Percentiles rank a stretch among this genome's conserved stretches.
These are phyloP conservation scores for Podospora sp. DNA, from an alignment of 495 filamentous ascomycete genomes.

Conservation along the genomic window DNA sequence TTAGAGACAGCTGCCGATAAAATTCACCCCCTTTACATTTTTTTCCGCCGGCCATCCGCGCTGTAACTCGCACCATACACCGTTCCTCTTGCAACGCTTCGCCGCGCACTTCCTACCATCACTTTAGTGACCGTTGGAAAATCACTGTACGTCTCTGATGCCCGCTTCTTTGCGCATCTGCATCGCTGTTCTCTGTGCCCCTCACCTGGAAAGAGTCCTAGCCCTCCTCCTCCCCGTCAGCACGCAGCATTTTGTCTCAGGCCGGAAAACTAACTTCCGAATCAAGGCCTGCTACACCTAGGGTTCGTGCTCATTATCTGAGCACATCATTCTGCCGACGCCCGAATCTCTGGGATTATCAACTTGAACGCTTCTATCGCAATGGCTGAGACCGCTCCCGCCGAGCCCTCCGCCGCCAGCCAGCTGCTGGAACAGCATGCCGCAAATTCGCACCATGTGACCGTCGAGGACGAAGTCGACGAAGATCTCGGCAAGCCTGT, in stretches of 20 bases:
- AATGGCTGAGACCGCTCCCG: conserved; percentile 39
- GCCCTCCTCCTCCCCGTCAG: background rate
- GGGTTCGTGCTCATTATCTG: conserved; percentile 6
- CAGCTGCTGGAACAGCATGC: conserved; percentile 79
- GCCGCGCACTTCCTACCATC: background rate
- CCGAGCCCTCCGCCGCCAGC: conserved; percentile 64
- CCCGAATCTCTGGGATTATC: conserved; percentile 12
- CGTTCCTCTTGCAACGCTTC: background rate
- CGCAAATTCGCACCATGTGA: conserved; percentile 61
- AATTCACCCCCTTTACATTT: conserved; percentile 3
- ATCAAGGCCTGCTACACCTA: background rate
- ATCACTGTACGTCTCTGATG: background rate
- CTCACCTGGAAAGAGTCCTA: background rate
- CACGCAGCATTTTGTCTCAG: background rate
- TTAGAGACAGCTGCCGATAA: conserved; percentile 8
- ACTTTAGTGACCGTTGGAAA: background rate
- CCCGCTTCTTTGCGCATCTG: background rate
- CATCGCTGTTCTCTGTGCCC: background rate
- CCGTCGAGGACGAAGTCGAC: conserved; percentile 78
- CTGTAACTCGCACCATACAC: background rate
- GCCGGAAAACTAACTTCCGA: conserved; percentile 1
- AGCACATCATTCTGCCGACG: conserved; percentile 13
- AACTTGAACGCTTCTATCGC: conserved; percentile 20
- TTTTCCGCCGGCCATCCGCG: background rate
- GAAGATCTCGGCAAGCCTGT: conserved; percentile 64